A percentile compares a stretch with the other conserved stretches of the same genome.
phyloP scores from a whole-genome alignment of 768 basidiomycete species.

The Boletus coccyginus region DNA sequence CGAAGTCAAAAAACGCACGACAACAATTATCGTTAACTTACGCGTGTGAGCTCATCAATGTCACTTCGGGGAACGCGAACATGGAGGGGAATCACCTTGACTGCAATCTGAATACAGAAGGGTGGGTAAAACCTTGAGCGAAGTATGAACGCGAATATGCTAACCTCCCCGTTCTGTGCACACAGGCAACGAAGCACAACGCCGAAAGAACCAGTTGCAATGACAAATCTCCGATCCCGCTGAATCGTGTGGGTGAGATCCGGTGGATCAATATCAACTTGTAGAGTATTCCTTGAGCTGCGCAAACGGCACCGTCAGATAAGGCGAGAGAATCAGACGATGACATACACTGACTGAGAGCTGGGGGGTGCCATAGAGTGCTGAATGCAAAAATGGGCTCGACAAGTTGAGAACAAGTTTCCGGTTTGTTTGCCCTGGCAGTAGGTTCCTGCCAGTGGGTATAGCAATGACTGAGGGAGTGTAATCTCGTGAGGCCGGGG shows the following conservation, averaged over 20 bases:
- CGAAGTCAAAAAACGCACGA: background rate
- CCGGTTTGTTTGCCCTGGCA: no score
- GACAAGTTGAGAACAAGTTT: no score
- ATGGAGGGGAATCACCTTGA: background rate
- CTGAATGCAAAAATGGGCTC: no score
- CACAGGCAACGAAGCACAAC: background rate
- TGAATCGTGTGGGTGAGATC: constrained; percentile 2
- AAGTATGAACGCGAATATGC: background rate
- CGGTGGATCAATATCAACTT: background rate
- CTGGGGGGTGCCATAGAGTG: no score
- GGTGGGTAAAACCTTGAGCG: background rate
- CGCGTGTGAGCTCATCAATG: background rate
- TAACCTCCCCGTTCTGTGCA: background rate
- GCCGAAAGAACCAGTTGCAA: background rate
- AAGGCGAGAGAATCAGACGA: no score
- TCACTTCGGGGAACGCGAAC: background rate
- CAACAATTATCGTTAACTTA: background rate
- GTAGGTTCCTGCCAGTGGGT: no score
- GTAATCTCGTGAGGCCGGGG: no score
- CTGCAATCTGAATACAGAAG: background rate
- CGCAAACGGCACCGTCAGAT: no score
- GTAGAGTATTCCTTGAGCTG: no score
- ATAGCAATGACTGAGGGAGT: no score
- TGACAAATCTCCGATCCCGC: background rate
- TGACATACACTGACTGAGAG: no score